Evolutionary conservation across 2,329 filamentous ascomycete species (phyloP).

Genomic region (Cyphellophora attinorum): DNA sequence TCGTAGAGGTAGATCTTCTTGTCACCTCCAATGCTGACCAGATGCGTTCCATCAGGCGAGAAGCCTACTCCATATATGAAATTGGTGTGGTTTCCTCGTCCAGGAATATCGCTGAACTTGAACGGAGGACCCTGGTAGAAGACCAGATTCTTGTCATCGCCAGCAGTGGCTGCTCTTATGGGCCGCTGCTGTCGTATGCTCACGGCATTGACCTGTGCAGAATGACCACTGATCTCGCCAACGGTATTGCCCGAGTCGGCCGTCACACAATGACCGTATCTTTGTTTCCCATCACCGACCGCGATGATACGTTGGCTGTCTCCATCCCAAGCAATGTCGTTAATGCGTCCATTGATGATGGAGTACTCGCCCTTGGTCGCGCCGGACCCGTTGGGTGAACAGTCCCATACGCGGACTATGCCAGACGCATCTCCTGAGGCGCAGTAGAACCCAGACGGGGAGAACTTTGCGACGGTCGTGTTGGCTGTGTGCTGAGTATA

Average conservation of each 20-base stretch:
- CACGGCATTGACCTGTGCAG: slow-evolving; percentile 80
- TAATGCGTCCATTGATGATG: slow-evolving; percentile 90
- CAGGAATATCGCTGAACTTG: slow-evolving; percentile 72
- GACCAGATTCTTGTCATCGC: slow-evolving; percentile 79
- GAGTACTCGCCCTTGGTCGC: slow-evolving; percentile 89
- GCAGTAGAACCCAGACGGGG: slow-evolving; percentile 88
- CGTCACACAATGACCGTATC: slow-evolving; percentile 88
- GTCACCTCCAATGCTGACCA: slow-evolving; percentile 90
- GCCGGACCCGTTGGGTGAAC: slow-evolving; percentile 58
- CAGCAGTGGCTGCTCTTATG: slow-evolving; percentile 81
- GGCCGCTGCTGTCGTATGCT: slow-evolving; percentile 83
- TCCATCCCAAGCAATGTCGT: slow-evolving; percentile 95
- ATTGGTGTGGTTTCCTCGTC: slow-evolving; percentile 68
- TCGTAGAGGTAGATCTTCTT: slow-evolving; percentile 89
- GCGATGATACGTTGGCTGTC: slow-evolving; percentile 95
- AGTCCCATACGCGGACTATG: slow-evolving; percentile 84
- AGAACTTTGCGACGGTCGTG: slow-evolving; percentile 88
- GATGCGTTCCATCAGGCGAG: slow-evolving; percentile 70
- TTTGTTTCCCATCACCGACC: slow-evolving; percentile 87
- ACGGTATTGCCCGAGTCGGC: slow-evolving; percentile 94
- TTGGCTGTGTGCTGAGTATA: slow-evolving; percentile 84
- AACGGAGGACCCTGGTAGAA: slow-evolving; percentile 93
- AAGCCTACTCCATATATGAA: slow-evolving; percentile 85
- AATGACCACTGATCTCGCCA: slow-evolving; percentile 87
- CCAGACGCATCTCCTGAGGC: slow-evolving; percentile 84